These are phyloP conservation scores for Elsinoe ampelina DNA, from an alignment of 2,329 filamentous ascomycete species.

Conservation along the genomic window DNA sequence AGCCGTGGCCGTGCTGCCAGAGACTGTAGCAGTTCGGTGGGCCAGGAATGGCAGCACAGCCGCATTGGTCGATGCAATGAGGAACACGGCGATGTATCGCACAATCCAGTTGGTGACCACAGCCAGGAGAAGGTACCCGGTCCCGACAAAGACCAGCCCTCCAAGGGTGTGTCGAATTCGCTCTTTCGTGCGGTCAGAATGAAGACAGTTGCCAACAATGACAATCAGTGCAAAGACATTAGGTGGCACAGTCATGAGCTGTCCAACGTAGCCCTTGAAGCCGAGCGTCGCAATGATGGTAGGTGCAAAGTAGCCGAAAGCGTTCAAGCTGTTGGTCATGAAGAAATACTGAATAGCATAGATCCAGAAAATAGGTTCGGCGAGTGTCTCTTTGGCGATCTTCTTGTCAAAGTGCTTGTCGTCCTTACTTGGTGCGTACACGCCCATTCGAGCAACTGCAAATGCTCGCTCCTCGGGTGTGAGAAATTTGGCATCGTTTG, in stretches of 20 bases:
- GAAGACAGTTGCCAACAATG: constrained; percentile 13
- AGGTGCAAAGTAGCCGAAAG: constrained; percentile 12
- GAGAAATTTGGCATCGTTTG: constrained; percentile 23
- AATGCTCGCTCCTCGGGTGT: constrained; percentile 32
- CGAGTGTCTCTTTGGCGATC: constrained; percentile 3
- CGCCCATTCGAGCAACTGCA: constrained; percentile 10
- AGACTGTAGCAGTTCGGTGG: constrained; percentile 16
- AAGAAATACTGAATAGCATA: constrained; percentile 13
- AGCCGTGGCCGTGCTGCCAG: constrained; percentile 15
- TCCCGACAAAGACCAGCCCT: constrained; percentile 13
- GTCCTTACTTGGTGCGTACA: constrained; percentile 14
- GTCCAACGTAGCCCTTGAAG: constrained; percentile 11
- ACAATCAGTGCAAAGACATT: constrained; percentile 12
- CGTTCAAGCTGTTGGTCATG: constrained; percentile 13
- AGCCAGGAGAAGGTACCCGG: constrained; percentile 15
- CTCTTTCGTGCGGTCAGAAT: constrained; percentile 16
- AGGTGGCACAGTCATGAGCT: constrained; percentile 10
- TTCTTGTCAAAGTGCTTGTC: constrained; percentile 16
- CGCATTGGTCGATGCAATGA: constrained; percentile 17
- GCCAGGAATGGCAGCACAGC: constrained; percentile 17
- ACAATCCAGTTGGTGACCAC: constrained; percentile 16
- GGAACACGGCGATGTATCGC: constrained; percentile 16
- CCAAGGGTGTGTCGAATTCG: constrained; percentile 14
- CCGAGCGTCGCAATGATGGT: constrained; percentile 12
- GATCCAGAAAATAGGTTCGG: constrained; percentile 10